Evolutionary conservation across 2,329 filamentous ascomycete genomes (phyloP).

Genomic region (Niveomyces coronatus): DNA sequence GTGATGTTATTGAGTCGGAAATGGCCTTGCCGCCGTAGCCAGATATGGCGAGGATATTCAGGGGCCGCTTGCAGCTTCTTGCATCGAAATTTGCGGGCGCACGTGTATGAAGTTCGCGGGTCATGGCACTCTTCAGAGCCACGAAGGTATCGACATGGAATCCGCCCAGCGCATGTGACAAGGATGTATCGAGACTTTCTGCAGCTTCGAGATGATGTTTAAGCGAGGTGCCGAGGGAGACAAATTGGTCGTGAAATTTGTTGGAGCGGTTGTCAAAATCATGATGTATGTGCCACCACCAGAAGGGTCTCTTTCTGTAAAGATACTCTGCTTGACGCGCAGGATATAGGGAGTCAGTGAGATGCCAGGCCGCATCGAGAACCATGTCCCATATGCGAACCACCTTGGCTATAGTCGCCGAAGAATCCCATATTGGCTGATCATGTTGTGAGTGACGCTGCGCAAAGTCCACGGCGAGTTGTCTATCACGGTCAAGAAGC

Average conservation of each 20-base stretch:
- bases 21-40: conserved; percentile 29
- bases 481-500: conserved; percentile 13
- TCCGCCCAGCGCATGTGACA: conserved; percentile 25
- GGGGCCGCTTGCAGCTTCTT: conserved; percentile 26
- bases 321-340: conserved; percentile 23
- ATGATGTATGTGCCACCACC: conserved; percentile 31
- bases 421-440: conserved; percentile 9
- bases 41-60: conserved; percentile 27
- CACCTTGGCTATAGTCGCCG: conserved; percentile 13
- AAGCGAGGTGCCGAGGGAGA: conserved; percentile 17
- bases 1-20: conserved; percentile 44
- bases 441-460: conserved; percentile 6
- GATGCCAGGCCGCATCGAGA: conserved; percentile 27
- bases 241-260: conserved; percentile 21
- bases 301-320: conserved; percentile 26
- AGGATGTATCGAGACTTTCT: conserved; percentile 22
- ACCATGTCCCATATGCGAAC: conserved; percentile 24
- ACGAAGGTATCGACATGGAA: conserved; percentile 23
- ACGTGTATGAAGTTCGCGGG: conserved; percentile 19
- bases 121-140: conserved; percentile 19
- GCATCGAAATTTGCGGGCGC: conserved; percentile 21
- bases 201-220: conserved; percentile 20
- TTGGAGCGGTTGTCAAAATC: conserved; percentile 21
- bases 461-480: conserved; percentile 13
- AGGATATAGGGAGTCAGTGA: conserved; percentile 24